These are phyloP conservation scores for Chimonanthus praecox DNA, from an alignment of 164 flowering plant species.

Conservation along the genomic window DNA sequence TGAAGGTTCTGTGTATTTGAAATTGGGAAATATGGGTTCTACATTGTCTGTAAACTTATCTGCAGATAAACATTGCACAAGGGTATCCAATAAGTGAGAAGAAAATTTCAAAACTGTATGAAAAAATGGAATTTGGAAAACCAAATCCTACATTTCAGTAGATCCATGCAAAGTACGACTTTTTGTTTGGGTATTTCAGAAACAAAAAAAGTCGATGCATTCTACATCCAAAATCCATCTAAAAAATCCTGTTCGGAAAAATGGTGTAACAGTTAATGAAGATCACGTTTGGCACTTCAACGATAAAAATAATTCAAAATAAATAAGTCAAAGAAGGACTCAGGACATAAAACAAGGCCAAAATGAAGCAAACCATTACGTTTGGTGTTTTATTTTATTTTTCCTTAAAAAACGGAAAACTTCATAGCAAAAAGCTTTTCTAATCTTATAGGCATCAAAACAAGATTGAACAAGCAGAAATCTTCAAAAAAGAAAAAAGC, in stretches of 20 bases:
- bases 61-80: slow-evolving; percentile 24
- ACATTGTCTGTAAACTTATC: slow-evolving; percentile 76
- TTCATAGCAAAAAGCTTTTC: too few species aligned
- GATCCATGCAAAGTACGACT: background rate
- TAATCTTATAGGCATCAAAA: background rate
- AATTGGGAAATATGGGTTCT: slow-evolving; percentile 36
- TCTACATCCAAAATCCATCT: background rate
- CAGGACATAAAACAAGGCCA: too few species aligned
- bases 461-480: background rate
- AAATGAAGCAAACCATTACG: too few species aligned
- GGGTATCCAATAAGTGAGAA: background rate
- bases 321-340: too few species aligned
- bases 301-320: too few species aligned
- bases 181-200: background rate
- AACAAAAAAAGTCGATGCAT: background rate
- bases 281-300: too few species aligned
- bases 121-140: background rate
- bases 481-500: background rate
- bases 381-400: too few species aligned
- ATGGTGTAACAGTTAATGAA: too few species aligned
- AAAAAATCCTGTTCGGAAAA: too few species aligned
- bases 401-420: too few species aligned
- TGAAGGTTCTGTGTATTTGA: slow-evolving; percentile 51
- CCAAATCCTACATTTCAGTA: background rate
- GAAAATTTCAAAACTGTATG: background rate